Base-by-base conservation (phyloP, 1,284 basidiomycete species). In the Fomitopsis betulina region DNA sequence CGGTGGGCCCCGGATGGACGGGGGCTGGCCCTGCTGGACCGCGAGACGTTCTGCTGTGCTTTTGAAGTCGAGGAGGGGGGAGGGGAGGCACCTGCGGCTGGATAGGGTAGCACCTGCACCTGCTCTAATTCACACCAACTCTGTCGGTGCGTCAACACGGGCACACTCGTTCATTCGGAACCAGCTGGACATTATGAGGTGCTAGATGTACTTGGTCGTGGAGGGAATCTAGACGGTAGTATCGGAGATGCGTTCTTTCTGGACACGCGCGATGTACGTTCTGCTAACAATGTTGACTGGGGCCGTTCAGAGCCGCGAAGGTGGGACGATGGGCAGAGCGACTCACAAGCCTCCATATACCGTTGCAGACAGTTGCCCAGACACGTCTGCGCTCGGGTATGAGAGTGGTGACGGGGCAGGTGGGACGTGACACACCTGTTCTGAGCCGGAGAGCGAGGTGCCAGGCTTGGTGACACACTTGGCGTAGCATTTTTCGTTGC, bases 1-100 rank as follows among this genome's bases (percentile, higher is more conserved):
- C 78, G 72, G 54, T 94, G 92, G 92, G 83, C 89, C n/a, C 87
- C 88, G 10, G 91, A 94, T 66, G 92, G 91, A 12, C 90, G 89
- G 63, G 90, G 89, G 3, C 71, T 93, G 55, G 72, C 88, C 8
- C 67, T 94, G 53, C 57, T 92, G 55, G 89, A 89, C 61, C 86
- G 81, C 64, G 85, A 89, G 47, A 80, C 80, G 45, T 94, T 93
- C 66, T 93, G 91, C 67, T 93, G 91, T 70, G 90, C 90, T 7
- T 93, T 91, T 62, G 89, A 92, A 67, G 90, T 91, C 5, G 79
- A 84, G 63, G 84, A 85, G 57, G 79, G 75, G 40, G 76, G 63
- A 9, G 72, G 7, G 33, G 49, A 23, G 10, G 32, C n/a, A 17
- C n/a, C 32, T 1, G 49, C 19, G 2, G 19, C 42, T 23, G 42